A percentile compares a stretch with the other conserved stretches of the same genome.
phyloP scores from a whole-genome alignment of 345 rosid genomes.

The Gossypium turneri region DNA sequence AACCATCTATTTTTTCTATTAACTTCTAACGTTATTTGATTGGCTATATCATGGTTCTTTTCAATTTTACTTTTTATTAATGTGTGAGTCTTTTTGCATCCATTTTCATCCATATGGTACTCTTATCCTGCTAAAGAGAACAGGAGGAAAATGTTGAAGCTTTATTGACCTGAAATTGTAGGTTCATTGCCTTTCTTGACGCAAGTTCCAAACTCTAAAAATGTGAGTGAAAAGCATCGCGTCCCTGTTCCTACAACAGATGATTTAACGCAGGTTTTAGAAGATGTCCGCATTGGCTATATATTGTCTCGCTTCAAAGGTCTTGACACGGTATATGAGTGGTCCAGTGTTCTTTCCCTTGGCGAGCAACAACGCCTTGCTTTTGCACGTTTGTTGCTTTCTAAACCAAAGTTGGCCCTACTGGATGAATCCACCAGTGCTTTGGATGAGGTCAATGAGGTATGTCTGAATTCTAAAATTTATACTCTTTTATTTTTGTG shows the following conservation, averaged over 20 bases:
- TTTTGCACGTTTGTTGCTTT: slow-evolving; percentile 77
- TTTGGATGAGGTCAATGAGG: slow-evolving; percentile 91
- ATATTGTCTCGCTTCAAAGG: slow-evolving; percentile 62
- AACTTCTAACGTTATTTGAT: neutral
- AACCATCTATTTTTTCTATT: neutral
- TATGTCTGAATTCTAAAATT: slow-evolving; percentile 23
- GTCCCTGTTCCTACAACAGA: slow-evolving; percentile 66
- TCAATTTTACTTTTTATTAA: neutral
- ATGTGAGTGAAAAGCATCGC: slow-evolving; percentile 26
- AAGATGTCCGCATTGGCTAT: slow-evolving; percentile 70
- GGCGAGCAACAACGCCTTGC: slow-evolving; percentile 98
- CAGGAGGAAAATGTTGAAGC: neutral
- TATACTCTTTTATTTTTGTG: neutral
- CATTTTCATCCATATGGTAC: neutral
- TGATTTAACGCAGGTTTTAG: slow-evolving; percentile 56
- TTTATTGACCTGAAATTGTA: slow-evolving; percentile 21
- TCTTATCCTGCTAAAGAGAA: neutral
- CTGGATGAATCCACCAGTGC: slow-evolving; percentile 96
- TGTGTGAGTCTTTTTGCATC: neutral
- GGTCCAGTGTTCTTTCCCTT: slow-evolving; percentile 96
- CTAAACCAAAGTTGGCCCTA: slow-evolving; percentile 75
- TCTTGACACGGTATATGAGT: slow-evolving; percentile 64
- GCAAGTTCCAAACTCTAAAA: slow-evolving; percentile 21
- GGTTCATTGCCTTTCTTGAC: slow-evolving; percentile 50
- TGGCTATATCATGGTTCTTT: neutral